A percentile compares a stretch with the other conserved stretches of the same genome.
Evolutionary conservation across 768 basidiomycete genomes (phyloP).

Genomic region (Pleurotus pulmonarius): DNA sequence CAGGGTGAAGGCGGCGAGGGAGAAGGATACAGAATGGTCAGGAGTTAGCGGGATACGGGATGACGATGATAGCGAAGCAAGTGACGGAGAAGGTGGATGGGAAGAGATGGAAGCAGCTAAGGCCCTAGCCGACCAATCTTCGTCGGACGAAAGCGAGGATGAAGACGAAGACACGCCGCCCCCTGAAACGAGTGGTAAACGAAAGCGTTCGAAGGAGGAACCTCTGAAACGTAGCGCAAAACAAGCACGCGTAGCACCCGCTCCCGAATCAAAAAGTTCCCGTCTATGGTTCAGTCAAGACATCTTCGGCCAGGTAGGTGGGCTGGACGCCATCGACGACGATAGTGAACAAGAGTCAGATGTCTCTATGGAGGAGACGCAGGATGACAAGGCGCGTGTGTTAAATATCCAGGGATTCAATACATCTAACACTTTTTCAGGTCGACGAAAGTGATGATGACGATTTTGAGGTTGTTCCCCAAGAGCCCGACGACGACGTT

Average conservation of each 20-base stretch:
- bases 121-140: slow-evolving; percentile 35
- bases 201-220: slow-evolving; percentile 31
- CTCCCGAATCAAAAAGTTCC: slow-evolving; percentile 47
- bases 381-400: slow-evolving; percentile 14
- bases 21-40: slow-evolving; percentile 75
- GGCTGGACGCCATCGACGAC: slow-evolving; percentile 18
- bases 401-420: neutral
- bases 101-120: slow-evolving; percentile 60
- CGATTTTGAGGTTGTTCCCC: slow-evolving; percentile 77
- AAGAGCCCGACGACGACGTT: slow-evolving; percentile 52
- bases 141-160: slow-evolving; percentile 53
- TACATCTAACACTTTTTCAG: slow-evolving; percentile 6
- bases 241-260: slow-evolving; percentile 48
- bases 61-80: slow-evolving; percentile 40
- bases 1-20: slow-evolving; percentile 75
- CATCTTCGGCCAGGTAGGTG: slow-evolving; percentile 69
- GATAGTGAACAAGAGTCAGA: slow-evolving; percentile 13
- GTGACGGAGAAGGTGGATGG: slow-evolving; percentile 62
- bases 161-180: slow-evolving; percentile 27
- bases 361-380: slow-evolving; percentile 19
- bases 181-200: slow-evolving; percentile 32
- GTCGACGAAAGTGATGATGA: slow-evolving; percentile 37
- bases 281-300: slow-evolving; percentile 97
- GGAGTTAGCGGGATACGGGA: slow-evolving; percentile 53
- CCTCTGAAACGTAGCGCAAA: slow-evolving; percentile 31